Base-by-base conservation (phyloP, 768 basidiomycete species). In the Pulveroboletus sp. region DNA sequence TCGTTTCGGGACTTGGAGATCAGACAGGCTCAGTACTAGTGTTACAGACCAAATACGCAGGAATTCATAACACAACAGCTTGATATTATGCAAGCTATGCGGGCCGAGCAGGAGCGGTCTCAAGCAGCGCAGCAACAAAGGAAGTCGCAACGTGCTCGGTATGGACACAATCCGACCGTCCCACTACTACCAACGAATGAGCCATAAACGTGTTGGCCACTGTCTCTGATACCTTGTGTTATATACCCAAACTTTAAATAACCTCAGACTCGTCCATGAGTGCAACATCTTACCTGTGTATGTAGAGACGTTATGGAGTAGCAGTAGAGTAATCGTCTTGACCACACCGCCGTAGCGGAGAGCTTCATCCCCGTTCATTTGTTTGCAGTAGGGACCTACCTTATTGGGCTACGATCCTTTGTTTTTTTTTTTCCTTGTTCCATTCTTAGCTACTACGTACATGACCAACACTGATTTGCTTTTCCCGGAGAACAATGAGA, bases 61-160 rank as follows among this genome's bases (percentile, higher is more conserved):
- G 93, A 94, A 44, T 95, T 95, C 64, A 88, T 95, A 54, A 75
- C 85, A 2, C 90, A 93, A 62, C 93, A 95, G 56, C 71, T 93
- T 52, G 82, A 85, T 55, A 90, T 91, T 33, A 82, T 89, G 76
- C 74, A 78, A 31, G 79, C 81, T n/a, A 81, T 93, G 75, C 87
- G 89, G 60, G 82, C 81, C 5, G 89, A 93, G 63, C 86, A 87
- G 57, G 86, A 91, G 63, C 76, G 79, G 47, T 78, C 83, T n/a
- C 79, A 81, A 43, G 78, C 77, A 51, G 82, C 82, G 52, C 70
- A 73, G 11, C 77, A 80, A 59, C 72, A 76, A 55, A 79, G 81
- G 56, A 84, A 78, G 64, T 65, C 77, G 33, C 81, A 80, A 60
- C 76, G 86, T 46, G 75, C 77, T 8, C 69, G 71, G 5, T 67